Evolutionary conservation across 805 yeast species (phyloP).

Genomic region (Isabelozyma gotoi): DNA sequence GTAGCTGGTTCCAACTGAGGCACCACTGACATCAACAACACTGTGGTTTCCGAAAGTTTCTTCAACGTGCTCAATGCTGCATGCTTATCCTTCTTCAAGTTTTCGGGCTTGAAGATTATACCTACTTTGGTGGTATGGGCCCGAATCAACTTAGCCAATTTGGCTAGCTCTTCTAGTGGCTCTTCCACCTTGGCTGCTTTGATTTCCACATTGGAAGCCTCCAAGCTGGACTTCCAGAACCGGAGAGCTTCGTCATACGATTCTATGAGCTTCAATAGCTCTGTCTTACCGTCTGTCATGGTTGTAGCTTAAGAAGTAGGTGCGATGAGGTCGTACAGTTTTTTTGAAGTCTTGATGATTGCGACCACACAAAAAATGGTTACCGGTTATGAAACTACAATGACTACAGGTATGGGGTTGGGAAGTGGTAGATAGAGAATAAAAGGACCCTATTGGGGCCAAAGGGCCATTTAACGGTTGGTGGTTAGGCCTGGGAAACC

Average conservation of each 20-base stretch:
- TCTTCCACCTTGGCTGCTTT: conserved; percentile 33
- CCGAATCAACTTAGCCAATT: conserved; percentile 57
- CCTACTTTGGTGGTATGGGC: conserved; percentile 82
- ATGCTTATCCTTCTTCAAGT: conserved; percentile 31
- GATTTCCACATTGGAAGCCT: conserved; percentile 14
- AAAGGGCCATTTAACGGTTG: too few species aligned
- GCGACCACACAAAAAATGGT: too few species aligned
- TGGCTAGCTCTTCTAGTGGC: conserved; percentile 58
- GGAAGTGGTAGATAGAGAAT: too few species aligned
- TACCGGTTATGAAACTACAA: too few species aligned
- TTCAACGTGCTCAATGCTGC: conserved; percentile 52
- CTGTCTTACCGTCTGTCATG: conserved; percentile 18
- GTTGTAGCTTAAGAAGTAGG: background rate
- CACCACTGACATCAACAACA: conserved; percentile 45
- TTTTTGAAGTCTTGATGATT: background rate
- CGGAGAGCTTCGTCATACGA: conserved; percentile 31
- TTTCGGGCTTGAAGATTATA: conserved; percentile 63
- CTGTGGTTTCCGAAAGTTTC: conserved; percentile 44
- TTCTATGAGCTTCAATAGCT: conserved; percentile 18
- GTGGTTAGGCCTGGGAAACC: too few species aligned
- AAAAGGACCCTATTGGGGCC: too few species aligned
- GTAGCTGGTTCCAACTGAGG: conserved; percentile 25
- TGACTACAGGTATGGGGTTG: too few species aligned
- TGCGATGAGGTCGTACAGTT: background rate
- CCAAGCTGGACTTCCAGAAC: conserved; percentile 22